Evolutionary conservation across 2,329 filamentous ascomycete genomes (phyloP).

Genomic region (Ophiocordyceps australis): DNA sequence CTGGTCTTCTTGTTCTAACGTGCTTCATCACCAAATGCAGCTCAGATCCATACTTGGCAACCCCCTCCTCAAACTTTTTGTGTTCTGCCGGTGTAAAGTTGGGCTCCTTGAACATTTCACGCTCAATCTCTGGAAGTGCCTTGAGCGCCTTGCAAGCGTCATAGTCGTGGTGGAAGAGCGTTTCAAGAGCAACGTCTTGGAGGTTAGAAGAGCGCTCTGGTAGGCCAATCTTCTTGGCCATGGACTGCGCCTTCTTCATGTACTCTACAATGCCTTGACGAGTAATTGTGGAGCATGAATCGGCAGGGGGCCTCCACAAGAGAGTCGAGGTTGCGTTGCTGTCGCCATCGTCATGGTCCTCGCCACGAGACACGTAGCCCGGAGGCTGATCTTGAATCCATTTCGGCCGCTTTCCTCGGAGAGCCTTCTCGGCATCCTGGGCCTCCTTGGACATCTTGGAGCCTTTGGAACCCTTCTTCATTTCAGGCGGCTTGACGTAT

Average conservation of each 20-base stretch:
- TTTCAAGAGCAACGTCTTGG: slow-evolving; percentile 62
- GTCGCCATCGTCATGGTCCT: slow-evolving; percentile 56
- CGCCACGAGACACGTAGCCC: slow-evolving; percentile 71
- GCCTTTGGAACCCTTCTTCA: slow-evolving; percentile 72
- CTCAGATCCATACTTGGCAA: slow-evolving; percentile 82
- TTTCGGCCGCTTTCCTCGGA: slow-evolving; percentile 68
- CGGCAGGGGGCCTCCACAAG: slow-evolving; percentile 66
- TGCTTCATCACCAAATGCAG: slow-evolving; percentile 67
- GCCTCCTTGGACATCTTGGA: slow-evolving; percentile 65
- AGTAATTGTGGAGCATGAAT: slow-evolving; percentile 25
- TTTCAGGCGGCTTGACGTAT: slow-evolving; percentile 73
- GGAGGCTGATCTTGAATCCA: slow-evolving; percentile 85
- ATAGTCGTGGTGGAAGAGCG: slow-evolving; percentile 56
- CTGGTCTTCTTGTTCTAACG: slow-evolving; percentile 64
- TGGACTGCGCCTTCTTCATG: slow-evolving; percentile 47
- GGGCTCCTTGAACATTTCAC: slow-evolving; percentile 67
- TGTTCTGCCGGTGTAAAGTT: slow-evolving; percentile 59
- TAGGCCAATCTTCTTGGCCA: slow-evolving; percentile 52
- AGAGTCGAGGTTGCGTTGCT: slow-evolving; percentile 56
- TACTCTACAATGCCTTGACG: slow-evolving; percentile 55
- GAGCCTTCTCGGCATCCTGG: slow-evolving; percentile 64
- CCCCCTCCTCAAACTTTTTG: slow-evolving; percentile 83
- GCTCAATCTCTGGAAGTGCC: slow-evolving; percentile 48
- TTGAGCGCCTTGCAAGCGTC: slow-evolving; percentile 53
- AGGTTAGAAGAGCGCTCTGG: slow-evolving; percentile 69